These are phyloP conservation scores for Carpinus viminea DNA, from an alignment of 306 rosid genomes.

Conservation along the genomic window DNA sequence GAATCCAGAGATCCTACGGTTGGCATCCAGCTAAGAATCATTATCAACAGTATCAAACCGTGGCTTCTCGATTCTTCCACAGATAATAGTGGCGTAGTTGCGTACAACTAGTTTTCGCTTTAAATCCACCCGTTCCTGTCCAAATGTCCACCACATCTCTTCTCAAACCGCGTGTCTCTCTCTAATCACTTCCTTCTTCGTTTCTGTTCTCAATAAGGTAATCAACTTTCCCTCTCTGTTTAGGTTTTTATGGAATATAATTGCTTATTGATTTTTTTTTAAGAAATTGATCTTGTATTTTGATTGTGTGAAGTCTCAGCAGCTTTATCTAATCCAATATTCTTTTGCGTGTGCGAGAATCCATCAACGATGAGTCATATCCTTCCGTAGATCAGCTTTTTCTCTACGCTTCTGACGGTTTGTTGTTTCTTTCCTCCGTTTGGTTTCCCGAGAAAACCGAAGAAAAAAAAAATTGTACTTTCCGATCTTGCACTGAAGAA, in stretches of 20 bases:
- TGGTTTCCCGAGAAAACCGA: conserved; percentile 18
- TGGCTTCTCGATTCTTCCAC: conserved; percentile 39
- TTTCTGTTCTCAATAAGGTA: no score
- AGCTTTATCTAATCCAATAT: conserved; percentile 32
- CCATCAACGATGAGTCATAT: conserved; percentile 63
- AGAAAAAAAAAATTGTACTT: background rate
- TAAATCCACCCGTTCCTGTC: background rate
- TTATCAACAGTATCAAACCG: background rate
- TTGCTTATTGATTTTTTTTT: conserved; percentile 1
- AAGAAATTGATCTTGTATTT: background rate
- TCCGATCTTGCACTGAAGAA: background rate
- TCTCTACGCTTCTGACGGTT: conserved; percentile 1
- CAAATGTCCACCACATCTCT: no score
- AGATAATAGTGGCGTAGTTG: background rate
- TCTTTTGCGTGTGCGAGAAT: conserved; percentile 36
- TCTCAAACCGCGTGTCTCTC: no score
- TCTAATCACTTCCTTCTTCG: no score
- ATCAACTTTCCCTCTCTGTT: background rate
- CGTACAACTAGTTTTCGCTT: background rate
- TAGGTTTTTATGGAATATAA: background rate
- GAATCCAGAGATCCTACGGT: background rate
- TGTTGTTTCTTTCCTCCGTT: conserved; percentile 10
- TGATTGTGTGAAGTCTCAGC: conserved; percentile 24
- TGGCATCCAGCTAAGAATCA: background rate
- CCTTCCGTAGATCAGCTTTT: conserved; percentile 38